Evolutionary conservation across 257 asterid genomes (phyloP).

Genomic region (Misopates orontium): DNA sequence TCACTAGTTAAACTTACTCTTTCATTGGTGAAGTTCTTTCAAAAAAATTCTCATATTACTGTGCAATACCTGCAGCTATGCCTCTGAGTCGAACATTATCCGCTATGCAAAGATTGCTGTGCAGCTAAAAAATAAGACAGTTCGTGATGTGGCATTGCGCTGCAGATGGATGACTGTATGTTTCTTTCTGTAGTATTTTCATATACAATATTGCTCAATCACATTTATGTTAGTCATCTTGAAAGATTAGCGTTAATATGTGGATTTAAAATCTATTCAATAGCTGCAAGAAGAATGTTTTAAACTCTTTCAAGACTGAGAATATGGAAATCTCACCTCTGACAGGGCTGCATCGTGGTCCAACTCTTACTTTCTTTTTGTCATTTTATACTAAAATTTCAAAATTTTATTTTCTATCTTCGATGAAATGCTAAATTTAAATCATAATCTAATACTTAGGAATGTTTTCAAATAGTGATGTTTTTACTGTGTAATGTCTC

Average conservation of each 20-base stretch:
- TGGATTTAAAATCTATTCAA: neutral
- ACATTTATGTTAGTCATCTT: neutral
- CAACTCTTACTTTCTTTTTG: too few relatives aligned
- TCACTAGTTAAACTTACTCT: neutral
- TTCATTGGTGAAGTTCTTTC: too few relatives aligned
- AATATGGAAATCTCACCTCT: too few relatives aligned
- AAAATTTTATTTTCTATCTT: too few relatives aligned
- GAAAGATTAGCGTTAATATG: neutral
- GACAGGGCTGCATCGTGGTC: too few relatives aligned
- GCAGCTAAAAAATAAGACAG: slow-evolving; percentile 71
- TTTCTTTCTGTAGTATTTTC: slow-evolving; percentile 18
- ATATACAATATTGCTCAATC: neutral
- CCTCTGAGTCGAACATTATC: slow-evolving; percentile 66
- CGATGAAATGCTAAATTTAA: too few relatives aligned
- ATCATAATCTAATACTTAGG: too few relatives aligned
- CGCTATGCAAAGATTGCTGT: slow-evolving; percentile 91
- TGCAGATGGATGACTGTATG: slow-evolving; percentile 95
- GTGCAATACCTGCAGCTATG: slow-evolving; percentile 54
- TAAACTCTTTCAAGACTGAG: too few relatives aligned
- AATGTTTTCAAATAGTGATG: too few relatives aligned
- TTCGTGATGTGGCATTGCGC: slow-evolving; percentile 94
- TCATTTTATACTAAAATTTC: too few relatives aligned
- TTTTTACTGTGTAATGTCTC: too few relatives aligned
- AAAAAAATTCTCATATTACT: slow-evolving; percentile 5
- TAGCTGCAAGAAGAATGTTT: neutral